Base-by-base conservation (phyloP, 169 alveolate genomes). In the Plasmodium fragile region DNA sequence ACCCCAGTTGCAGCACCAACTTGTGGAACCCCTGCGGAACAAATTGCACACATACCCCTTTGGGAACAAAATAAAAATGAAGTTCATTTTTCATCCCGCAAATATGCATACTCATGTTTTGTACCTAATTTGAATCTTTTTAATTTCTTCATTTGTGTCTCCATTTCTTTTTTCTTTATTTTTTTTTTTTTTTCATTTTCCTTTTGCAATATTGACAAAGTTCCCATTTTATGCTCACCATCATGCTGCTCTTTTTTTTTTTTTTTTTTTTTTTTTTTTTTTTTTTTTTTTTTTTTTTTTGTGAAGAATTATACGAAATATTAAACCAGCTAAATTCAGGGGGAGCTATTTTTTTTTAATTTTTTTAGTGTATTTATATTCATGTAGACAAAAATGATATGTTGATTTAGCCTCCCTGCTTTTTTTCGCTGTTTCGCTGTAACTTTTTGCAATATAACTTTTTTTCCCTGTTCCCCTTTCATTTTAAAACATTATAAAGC, bases 81-180 rank as follows among this genome's bases (percentile, higher is more conserved):
- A 28, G 10, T 39, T 75, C 49, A 30, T 36, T 75, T 75, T 36
- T n/a, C 53, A 79, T 79, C 13, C 30, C 75, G 41, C 75, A 18
- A 11, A n/a, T 79, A 41, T 22, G 4, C 70, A 22, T 34, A 32
- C 16, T 34, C 65, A 16, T 16, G 34, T 39, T 39, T 79, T 79
- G 59, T 79, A 25, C 39, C n/a, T 41, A 36, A 49, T 78, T 79
- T 79, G 84, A 79, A 79, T 79, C 52, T 79, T 79, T 79, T 79
- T 69, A 79, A 79, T 79, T 36, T 52, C 89, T 13, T 41, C 70
- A 81, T 53, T 53, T 81, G 89, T 81, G 75, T 18, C 41, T n/a
- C 41, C 69, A 11, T 16, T 18, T 28, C 28, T 10, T 11, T 81
- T 52, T 28, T 81, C n/a, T 45, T 79, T 6, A 0, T 45, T 52